Evolutionary conservation across 345 rosid genomes (phyloP).

Genomic region (sweet orange (Citrus sinensis)): DNA sequence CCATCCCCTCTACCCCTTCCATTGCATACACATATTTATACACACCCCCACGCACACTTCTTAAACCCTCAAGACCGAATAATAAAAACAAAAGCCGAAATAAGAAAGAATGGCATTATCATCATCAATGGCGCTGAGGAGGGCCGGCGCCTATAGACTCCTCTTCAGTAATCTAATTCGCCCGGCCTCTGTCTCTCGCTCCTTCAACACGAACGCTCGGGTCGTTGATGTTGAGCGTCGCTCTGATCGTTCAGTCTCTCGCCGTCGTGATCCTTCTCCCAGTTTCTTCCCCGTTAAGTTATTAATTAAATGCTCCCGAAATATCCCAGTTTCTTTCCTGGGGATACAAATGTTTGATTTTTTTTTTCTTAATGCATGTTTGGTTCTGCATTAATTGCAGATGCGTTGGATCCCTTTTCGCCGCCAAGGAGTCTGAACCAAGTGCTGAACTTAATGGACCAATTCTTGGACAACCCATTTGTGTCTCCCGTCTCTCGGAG

Average conservation of each 20-base stretch:
- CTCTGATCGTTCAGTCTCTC: conserved; percentile 13
- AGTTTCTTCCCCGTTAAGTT: conserved; percentile 27
- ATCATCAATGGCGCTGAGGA: conserved; percentile 25
- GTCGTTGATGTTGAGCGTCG: conserved; percentile 20
- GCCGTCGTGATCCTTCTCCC: conserved; percentile 5
- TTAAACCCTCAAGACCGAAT: background rate
- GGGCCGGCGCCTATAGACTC: conserved; percentile 24
- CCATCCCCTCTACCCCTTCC: background rate
- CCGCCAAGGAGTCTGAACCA: conserved; percentile 26
- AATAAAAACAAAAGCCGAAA: background rate
- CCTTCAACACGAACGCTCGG: conserved; percentile 40
- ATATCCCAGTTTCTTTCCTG: background rate
- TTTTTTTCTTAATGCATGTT: background rate
- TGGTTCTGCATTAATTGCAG: conserved; percentile 3
- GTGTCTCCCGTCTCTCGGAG: conserved; percentile 17
- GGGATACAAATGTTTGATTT: background rate
- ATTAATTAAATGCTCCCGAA: background rate
- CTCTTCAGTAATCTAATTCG: conserved; percentile 23
- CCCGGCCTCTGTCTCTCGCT: conserved; percentile 20
- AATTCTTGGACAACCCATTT: conserved; percentile 15
- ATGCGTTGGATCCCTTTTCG: conserved; percentile 16
- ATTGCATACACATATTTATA: no score
- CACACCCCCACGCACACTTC: no score
- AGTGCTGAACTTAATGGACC: conserved; percentile 26
- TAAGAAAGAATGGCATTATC: conserved; percentile 34